Percentiles rank a stretch among this genome's conserved stretches.
Conservation (phyloP, 371 early-diverging fungal species). For the Syncephalis plumigaleata region DNA sequence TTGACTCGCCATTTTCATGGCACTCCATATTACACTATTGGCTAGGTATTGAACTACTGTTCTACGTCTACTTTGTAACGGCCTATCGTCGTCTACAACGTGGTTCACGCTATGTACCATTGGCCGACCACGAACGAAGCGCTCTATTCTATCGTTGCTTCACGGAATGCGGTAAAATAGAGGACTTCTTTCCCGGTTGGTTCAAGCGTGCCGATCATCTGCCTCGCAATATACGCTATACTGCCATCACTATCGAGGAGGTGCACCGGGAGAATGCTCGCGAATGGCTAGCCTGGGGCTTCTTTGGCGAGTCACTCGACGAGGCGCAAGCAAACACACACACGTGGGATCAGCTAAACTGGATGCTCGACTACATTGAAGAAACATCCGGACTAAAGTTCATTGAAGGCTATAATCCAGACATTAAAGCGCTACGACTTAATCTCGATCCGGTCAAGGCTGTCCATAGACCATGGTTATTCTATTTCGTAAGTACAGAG, state of each 20-base stretch:
- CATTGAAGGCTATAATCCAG: conserved; percentile 29
- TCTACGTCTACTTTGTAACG: not conserved
- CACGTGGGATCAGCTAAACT: conserved; percentile 17
- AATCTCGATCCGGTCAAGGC: conserved; percentile 46
- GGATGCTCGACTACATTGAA: conserved; percentile 26
- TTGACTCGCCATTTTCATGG: not conserved
- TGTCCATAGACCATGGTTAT: conserved; percentile 37
- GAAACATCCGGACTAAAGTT: conserved; percentile 19
- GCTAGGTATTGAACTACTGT: not conserved
- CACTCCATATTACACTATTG: not conserved
- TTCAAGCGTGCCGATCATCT: not conserved
- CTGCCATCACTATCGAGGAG: not conserved
- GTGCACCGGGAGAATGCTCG: conserved; percentile 1
- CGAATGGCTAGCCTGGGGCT: conserved; percentile 4
- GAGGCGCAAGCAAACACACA: conserved; percentile 5
- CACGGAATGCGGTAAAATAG: not conserved
- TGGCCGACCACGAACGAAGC: not conserved
- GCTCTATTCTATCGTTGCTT: not conserved
- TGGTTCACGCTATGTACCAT: not conserved
- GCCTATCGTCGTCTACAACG: conserved; percentile 6
- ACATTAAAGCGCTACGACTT: conserved; percentile 30
- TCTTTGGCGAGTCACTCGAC: not conserved
- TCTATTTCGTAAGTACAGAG: conserved; percentile 22
- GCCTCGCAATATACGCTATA: not conserved
- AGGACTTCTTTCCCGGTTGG: conserved; percentile 4